Conservation (phyloP, 2,329 filamentous ascomycete genomes). For the Aureobasidium zeae region DNA sequence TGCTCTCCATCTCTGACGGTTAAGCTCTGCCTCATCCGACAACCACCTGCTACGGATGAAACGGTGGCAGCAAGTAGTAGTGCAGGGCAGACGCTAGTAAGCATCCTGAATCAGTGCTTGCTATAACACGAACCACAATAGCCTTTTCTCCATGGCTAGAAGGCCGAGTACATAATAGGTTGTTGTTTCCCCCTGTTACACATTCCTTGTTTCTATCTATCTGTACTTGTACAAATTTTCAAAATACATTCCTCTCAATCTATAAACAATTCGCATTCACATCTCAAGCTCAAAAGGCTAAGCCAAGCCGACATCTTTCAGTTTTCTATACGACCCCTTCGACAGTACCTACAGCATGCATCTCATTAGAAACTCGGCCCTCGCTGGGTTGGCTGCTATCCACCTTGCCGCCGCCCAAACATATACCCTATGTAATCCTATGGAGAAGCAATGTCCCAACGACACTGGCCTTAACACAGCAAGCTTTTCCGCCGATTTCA, state of each 20-base stretch:
- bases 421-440: constrained; percentile 66
- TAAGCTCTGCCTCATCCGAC: constrained; percentile 10
- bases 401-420: constrained; percentile 60
- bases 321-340: neutral
- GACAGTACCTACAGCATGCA: constrained; percentile 24
- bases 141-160: neutral
- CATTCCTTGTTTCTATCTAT: constrained; percentile 11
- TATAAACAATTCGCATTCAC: constrained; percentile 11
- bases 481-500: constrained; percentile 42
- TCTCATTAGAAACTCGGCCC: constrained; percentile 24
- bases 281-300: constrained; percentile 5
- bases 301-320: neutral
- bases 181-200: constrained; percentile 7
- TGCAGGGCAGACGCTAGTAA: constrained; percentile 10
- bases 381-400: constrained; percentile 32
- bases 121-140: constrained; percentile 12
- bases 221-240: constrained; percentile 4
- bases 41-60: constrained; percentile 9
- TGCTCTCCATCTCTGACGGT: neutral
- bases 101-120: constrained; percentile 14
- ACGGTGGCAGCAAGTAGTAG: constrained; percentile 12
- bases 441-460: constrained; percentile 58
- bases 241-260: constrained; percentile 4
- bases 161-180: constrained; percentile 12
- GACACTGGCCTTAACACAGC: constrained; percentile 60